Conservation (phyloP, 2,329 filamentous ascomycete genomes). For the Ramichloridium luteum region DNA sequence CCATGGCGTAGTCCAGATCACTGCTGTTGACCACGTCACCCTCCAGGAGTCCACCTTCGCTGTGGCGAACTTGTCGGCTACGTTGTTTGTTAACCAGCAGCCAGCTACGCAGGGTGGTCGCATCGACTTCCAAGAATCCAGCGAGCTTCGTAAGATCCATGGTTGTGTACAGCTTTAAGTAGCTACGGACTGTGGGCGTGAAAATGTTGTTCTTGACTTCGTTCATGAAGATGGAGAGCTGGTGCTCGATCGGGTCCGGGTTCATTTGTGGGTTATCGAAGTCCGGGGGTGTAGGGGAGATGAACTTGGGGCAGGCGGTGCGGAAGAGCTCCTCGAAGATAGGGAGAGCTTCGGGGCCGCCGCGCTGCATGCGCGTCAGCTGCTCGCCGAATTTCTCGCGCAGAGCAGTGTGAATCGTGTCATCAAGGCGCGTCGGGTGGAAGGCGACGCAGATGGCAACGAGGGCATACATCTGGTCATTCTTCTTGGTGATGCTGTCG, state of each 20-base stretch:
- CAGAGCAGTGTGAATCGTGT: slow-evolving; percentile 96
- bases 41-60: slow-evolving; percentile 76
- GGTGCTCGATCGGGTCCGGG: slow-evolving; percentile 93
- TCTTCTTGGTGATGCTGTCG: slow-evolving; percentile 99
- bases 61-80: slow-evolving; percentile 91
- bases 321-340: slow-evolving; percentile 98
- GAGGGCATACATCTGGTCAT: slow-evolving; percentile 98
- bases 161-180: slow-evolving; percentile 96
- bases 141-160: slow-evolving; percentile 98
- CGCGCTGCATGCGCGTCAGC: slow-evolving; percentile 89
- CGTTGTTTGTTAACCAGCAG: slow-evolving; percentile 97
- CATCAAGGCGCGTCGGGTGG: slow-evolving; percentile 90
- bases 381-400: slow-evolving; percentile 99
- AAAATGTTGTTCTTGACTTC: slow-evolving; percentile 99
- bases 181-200: slow-evolving; percentile 95
- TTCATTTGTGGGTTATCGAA: slow-evolving; percentile 96
- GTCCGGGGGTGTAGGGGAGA: slow-evolving; percentile 90
- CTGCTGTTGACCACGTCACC: slow-evolving; percentile 87
- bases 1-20: slow-evolving; percentile 93
- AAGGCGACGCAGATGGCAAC: slow-evolving; percentile 98
- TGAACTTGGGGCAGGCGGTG: slow-evolving; percentile 97
- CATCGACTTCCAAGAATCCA: slow-evolving; percentile 90
- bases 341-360: slow-evolving; percentile 85
- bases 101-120: slow-evolving; percentile 91
- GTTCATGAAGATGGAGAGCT: slow-evolving; percentile 96